Evolutionary conservation across 169 alveolate genomes (phyloP).

Genomic region (Cryptosporidium parvum): DNA sequence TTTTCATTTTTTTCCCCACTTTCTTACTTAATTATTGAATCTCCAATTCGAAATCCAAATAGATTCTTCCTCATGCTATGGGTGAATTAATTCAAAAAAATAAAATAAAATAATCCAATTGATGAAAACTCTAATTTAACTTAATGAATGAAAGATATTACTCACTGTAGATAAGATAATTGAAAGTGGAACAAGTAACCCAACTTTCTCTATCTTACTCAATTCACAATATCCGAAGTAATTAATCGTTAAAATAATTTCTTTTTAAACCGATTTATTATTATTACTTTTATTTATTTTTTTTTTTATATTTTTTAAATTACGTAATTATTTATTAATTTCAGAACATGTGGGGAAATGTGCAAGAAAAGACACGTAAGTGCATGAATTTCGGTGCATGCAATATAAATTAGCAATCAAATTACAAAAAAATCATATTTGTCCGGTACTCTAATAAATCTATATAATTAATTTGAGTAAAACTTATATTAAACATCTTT

Average conservation of each 20-base stretch:
- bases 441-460: conserved; percentile 68
- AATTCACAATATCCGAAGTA: too few species aligned
- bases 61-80: not conserved
- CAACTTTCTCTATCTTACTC: not conserved
- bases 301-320: not conserved
- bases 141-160: not conserved
- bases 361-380: conserved; percentile 50
- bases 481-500: conserved; percentile 37
- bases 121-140: not conserved
- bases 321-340: not conserved
- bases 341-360: conserved; percentile 17
- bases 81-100: not conserved
- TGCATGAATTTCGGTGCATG: conserved; percentile 50
- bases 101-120: too few species aligned
- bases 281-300: not conserved
- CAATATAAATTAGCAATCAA: conserved; percentile 1
- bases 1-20: conserved; percentile 25
- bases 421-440: conserved; percentile 4
- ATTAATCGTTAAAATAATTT: not conserved
- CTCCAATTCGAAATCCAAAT: not conserved
- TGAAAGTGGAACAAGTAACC: not conserved
- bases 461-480: conserved; percentile 36
- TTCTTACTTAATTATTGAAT: not conserved
- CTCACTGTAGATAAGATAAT: not conserved
- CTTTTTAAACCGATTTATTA: not conserved